A percentile compares a stretch with the other conserved stretches of the same genome.
Conservation (phyloP, 371 early-diverging fungal genomes). For the Encephalitozoon romaleae region DNA sequence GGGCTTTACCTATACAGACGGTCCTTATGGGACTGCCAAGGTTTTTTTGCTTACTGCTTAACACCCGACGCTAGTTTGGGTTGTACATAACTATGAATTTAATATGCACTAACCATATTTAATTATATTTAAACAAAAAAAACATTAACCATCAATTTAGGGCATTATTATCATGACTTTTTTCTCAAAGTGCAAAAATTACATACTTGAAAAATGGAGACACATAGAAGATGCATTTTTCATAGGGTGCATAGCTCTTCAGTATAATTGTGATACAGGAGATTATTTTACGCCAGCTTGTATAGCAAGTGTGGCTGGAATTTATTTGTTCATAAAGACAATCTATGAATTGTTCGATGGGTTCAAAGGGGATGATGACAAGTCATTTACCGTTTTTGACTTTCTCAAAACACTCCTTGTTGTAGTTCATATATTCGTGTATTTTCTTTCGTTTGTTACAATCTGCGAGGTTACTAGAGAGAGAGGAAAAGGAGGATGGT, state of each 20-base stretch:
- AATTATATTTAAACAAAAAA: too few relatives aligned
- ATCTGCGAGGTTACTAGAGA: neutral
- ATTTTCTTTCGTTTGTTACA: neutral
- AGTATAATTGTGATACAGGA: neutral
- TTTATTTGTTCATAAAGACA: neutral
- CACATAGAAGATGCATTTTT: neutral
- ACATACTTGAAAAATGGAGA: neutral
- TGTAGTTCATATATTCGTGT: neutral
- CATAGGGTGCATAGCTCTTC: neutral
- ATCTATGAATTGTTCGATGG: neutral
- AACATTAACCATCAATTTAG: too few relatives aligned
- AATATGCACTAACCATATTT: too few relatives aligned
- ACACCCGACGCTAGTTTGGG: too few relatives aligned
- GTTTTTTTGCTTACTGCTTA: neutral
- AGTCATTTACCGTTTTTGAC: neutral
- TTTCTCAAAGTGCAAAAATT: neutral
- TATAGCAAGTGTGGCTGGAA: neutral
- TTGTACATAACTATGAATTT: too few relatives aligned
- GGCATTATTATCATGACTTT: neutral
- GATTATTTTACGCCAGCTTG: neutral
- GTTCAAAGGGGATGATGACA: neutral
- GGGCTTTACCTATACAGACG: neutral
- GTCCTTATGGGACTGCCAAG: neutral
- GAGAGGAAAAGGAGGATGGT: neutral
- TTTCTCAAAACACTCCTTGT: neutral